A percentile compares a stretch with the other conserved stretches of the same genome.
These are phyloP conservation scores for Peronospora destructor DNA, from an alignment of 352 stramenopile genomes.

Conservation along the genomic window DNA sequence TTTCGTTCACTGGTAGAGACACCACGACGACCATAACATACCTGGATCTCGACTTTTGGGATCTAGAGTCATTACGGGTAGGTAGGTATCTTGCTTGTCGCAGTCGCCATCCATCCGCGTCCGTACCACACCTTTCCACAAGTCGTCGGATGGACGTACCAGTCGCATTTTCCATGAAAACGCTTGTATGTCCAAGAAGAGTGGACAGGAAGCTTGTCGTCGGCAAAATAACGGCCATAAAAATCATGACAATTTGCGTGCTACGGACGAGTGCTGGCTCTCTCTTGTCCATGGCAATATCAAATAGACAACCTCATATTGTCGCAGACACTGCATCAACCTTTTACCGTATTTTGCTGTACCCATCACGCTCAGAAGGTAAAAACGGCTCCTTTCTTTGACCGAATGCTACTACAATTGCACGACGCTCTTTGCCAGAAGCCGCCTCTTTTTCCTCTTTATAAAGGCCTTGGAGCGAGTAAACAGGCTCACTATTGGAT, in stretches of 20 bases:
- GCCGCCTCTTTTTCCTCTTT: conserved; percentile 1
- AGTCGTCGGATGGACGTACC: background rate
- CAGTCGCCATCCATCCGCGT: conserved; percentile 19
- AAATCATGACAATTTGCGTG: no score
- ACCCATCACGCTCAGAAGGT: background rate
- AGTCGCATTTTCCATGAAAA: conserved; percentile 6
- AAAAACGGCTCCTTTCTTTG: conserved; percentile 9
- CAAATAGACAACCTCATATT: conserved; percentile 5
- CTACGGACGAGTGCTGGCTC: background rate
- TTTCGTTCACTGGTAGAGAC: no score
- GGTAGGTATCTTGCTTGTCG: conserved; percentile 3
- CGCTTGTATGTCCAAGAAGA: conserved; percentile 4
- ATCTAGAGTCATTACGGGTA: no score
- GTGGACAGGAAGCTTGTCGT: background rate
- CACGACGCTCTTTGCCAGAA: conserved; percentile 20
- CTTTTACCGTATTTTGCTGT: conserved; percentile 2
- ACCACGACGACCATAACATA: no score
- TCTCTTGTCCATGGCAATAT: no score
- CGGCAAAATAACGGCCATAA: background rate
- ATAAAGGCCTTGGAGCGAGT: background rate
- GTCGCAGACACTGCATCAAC: conserved; percentile 17
- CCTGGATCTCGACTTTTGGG: no score
- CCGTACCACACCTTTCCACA: conserved; percentile 10
- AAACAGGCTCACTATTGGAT: conserved; percentile 18
- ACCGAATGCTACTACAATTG: conserved; percentile 24